phyloP scores from a whole-genome alignment of 129 eudicot species.

The Logfia minima region DNA sequence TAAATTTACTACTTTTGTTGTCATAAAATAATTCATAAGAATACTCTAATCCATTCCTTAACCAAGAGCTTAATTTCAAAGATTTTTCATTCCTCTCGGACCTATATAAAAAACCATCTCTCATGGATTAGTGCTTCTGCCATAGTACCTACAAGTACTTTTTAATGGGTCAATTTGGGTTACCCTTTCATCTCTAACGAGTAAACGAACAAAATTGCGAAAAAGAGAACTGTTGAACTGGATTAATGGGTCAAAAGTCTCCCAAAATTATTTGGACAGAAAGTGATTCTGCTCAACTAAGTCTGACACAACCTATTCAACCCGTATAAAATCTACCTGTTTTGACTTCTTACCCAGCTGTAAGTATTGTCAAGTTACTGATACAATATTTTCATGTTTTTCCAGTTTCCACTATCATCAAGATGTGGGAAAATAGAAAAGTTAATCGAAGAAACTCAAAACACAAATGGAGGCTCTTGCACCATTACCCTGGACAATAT shows the following conservation, averaged over 20 bases:
- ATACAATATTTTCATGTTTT: background rate
- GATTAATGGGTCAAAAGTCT: background rate
- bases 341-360: background rate
- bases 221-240: background rate
- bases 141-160: background rate
- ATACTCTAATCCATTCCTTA: background rate
- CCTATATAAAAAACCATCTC: too few relatives aligned
- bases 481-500: slow-evolving; percentile 53
- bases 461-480: slow-evolving; percentile 27
- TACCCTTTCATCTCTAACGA: background rate
- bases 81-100: too few relatives aligned
- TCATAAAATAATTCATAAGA: background rate
- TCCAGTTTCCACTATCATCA: slow-evolving; percentile 91
- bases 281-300: background rate
- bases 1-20: background rate
- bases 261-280: background rate
- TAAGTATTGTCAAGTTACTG: slow-evolving; percentile 2
- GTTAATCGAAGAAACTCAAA: slow-evolving; percentile 51
- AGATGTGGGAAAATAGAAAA: slow-evolving; percentile 77
- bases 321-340: background rate
- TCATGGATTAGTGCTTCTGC: too few relatives aligned
- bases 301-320: background rate
- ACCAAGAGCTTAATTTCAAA: too few relatives aligned
- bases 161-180: background rate
- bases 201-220: background rate